Evolutionary conservation across 2,329 filamentous ascomycete genomes (phyloP).

Genomic region (Arachnomyces sp.): DNA sequence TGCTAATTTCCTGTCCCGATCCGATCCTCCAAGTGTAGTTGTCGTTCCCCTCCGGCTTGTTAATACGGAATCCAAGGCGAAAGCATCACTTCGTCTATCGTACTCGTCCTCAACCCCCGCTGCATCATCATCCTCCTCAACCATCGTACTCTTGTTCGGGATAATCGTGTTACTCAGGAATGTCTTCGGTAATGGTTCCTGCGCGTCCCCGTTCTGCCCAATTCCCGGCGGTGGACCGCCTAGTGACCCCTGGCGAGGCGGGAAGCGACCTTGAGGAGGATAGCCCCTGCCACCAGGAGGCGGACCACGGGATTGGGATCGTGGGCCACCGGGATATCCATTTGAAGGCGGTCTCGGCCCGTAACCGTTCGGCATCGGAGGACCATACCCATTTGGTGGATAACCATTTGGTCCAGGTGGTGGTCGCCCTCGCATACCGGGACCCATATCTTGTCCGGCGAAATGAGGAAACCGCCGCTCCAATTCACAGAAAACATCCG

Average conservation of each 20-base stretch:
- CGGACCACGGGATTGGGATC: constrained; percentile 33
- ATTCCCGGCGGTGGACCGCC: constrained; percentile 34
- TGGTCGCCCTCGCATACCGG: constrained; percentile 48
- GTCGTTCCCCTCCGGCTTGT: constrained; percentile 41
- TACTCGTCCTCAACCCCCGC: constrained; percentile 50
- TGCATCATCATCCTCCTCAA: constrained; percentile 83
- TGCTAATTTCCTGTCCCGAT: constrained; percentile 63
- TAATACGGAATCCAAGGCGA: constrained; percentile 50
- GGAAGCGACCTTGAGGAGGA: constrained; percentile 29
- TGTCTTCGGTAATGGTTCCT: constrained; percentile 74
- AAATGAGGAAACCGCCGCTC: constrained; percentile 85
- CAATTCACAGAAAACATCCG: constrained; percentile 91
- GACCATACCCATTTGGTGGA: constrained; percentile 46
- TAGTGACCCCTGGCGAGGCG: constrained; percentile 35
- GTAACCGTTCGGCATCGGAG: constrained; percentile 45
- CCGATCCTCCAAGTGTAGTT: constrained; percentile 36
- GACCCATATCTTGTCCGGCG: constrained; percentile 58
- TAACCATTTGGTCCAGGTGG: constrained; percentile 47
- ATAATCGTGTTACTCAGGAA: constrained; percentile 95
- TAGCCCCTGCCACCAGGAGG: constrained; percentile 15
- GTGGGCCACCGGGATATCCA: constrained; percentile 23
- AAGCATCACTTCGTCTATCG: constrained; percentile 55
- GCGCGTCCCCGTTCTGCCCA: constrained; percentile 57
- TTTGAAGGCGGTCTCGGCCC: constrained; percentile 21
- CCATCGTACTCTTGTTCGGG: constrained; percentile 94